Percentiles rank a stretch among this genome's conserved stretches.
Evolutionary conservation across 2,329 filamentous ascomycete species (phyloP).

Genomic region (Xylariaceae sp.): DNA sequence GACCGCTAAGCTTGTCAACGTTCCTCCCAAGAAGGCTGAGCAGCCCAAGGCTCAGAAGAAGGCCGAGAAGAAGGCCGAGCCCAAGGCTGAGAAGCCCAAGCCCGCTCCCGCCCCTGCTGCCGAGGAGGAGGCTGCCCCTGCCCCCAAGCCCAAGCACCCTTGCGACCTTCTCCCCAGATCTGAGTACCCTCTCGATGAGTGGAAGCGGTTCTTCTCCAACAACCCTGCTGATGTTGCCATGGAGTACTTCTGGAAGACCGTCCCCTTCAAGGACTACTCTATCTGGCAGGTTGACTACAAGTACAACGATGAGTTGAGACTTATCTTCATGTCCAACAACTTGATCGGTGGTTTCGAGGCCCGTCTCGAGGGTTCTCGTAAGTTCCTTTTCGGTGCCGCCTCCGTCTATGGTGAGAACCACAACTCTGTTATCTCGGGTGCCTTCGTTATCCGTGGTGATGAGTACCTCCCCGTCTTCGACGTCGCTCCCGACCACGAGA

Average conservation of each 20-base stretch:
- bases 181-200: constrained; percentile 84
- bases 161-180: constrained; percentile 77
- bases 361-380: constrained; percentile 94
- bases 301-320: constrained; percentile 97
- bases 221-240: constrained; percentile 77
- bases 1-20: constrained; percentile 66
- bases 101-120: constrained; percentile 41
- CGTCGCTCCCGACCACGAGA: constrained; percentile 95
- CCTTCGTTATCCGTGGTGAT: constrained; percentile 90
- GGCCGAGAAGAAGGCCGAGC: constrained; percentile 45
- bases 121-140: constrained; percentile 33
- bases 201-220: constrained; percentile 99
- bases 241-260: constrained; percentile 98
- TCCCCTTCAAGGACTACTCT: constrained; percentile 91
- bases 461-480: constrained; percentile 83
- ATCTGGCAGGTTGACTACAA: constrained; percentile 95
- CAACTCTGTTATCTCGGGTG: constrained; percentile 86
- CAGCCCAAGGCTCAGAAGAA: constrained; percentile 65
- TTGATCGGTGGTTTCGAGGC: constrained; percentile 96
- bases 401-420: constrained; percentile 88
- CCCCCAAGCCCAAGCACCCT: constrained; percentile 95
- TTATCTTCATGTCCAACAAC: constrained; percentile 99
- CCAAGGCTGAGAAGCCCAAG: constrained; percentile 19
- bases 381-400: constrained; percentile 89
- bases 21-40: constrained; percentile 72